phyloP scores from a whole-genome alignment of 495 filamentous ascomycete species.

The Talaromyces adpressus region DNA sequence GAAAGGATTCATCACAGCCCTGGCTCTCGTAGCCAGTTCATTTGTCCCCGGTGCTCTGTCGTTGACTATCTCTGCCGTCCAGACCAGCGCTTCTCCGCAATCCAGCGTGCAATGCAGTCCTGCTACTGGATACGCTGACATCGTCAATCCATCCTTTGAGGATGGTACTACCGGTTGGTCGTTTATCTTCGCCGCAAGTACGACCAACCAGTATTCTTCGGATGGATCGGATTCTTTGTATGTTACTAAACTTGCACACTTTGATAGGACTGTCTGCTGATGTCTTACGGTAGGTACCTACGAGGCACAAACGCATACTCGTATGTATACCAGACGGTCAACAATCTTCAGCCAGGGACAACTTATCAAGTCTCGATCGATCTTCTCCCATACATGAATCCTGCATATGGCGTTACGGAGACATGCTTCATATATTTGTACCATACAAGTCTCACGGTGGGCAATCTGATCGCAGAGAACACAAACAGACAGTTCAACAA shows the following conservation, averaged over 20 bases:
- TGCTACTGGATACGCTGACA: neutral
- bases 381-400: neutral
- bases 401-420: neutral
- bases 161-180: neutral
- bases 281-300: neutral
- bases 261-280: neutral
- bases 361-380: neutral
- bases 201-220: neutral
- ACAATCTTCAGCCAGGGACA: neutral
- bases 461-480: neutral
- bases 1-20: neutral
- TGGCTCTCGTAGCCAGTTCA: neutral
- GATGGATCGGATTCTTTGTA: neutral
- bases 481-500: neutral
- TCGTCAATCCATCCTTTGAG: slow-evolving; percentile 2
- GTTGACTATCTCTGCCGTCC: neutral
- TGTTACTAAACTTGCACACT: neutral
- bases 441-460: neutral
- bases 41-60: neutral
- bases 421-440: neutral
- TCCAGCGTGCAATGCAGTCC: neutral
- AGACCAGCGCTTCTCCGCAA: neutral
- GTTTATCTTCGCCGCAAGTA: neutral
- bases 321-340: neutral
- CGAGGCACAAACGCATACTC: neutral